Conservation (phyloP, 148 eudicot genomes). For the Fagopyrum esculentum region DNA sequence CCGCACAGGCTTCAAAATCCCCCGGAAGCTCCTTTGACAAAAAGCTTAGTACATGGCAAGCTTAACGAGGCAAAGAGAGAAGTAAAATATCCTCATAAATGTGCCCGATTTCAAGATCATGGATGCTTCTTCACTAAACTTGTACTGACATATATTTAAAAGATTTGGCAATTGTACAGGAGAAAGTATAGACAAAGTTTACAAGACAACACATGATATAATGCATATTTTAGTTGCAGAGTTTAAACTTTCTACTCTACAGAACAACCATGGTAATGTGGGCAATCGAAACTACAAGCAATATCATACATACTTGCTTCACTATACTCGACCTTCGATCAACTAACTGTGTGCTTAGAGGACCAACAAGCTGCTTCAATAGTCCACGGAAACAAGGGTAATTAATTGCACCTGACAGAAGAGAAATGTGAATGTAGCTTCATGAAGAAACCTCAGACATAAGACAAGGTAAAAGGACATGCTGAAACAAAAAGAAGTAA, state of each 20-base stretch:
- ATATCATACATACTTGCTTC: conserved; percentile 52
- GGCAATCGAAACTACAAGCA: background rate
- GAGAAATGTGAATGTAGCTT: too few relatives aligned
- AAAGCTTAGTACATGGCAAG: conserved; percentile 76
- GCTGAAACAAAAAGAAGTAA: background rate
- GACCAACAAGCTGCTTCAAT: conserved; percentile 83
- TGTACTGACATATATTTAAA: background rate
- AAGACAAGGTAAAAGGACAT: too few relatives aligned
- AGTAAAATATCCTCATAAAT: too few relatives aligned
- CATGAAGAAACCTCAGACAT: too few relatives aligned
- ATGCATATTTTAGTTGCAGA: background rate
- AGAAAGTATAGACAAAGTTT: background rate
- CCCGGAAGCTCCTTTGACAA: conserved; percentile 97
- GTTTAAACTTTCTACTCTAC: background rate
- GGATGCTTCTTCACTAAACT: too few relatives aligned
- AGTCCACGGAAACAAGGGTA: conserved; percentile 88
- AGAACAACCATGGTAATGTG: background rate
- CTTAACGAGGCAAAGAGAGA: conserved; percentile 34
- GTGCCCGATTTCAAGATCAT: too few relatives aligned
- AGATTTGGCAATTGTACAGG: background rate
- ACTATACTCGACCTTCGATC: conserved; percentile 96
- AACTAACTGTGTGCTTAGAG: conserved; percentile 72
- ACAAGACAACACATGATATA: background rate
- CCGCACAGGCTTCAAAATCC: conserved; percentile 95
- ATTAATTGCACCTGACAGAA: conserved; percentile 11